Evolutionary conservation across 805 yeast species (phyloP).

Genomic region (Novakomyces olei): DNA sequence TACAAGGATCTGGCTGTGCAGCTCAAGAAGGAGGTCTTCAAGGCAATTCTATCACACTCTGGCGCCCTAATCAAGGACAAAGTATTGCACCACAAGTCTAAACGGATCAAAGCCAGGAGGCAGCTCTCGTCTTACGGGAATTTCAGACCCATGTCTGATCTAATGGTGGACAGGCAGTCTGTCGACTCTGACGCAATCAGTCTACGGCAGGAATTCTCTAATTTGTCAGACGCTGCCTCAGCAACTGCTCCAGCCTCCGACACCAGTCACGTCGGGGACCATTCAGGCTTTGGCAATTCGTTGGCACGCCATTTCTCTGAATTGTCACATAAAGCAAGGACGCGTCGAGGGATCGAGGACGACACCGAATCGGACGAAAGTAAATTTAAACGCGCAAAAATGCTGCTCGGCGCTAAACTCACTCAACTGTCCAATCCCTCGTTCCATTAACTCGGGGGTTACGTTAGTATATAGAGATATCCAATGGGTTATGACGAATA

Average conservation of each 20-base stretch:
- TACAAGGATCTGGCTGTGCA: slow-evolving; percentile 40
- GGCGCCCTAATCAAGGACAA: slow-evolving; percentile 68
- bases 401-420: not conserved
- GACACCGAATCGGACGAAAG: not conserved
- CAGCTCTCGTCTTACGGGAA: slow-evolving; percentile 18
- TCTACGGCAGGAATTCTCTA: too few species aligned
- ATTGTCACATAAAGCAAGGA: not conserved
- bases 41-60: slow-evolving; percentile 23
- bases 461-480: too few species aligned
- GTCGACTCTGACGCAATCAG: too few species aligned
- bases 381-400: not conserved
- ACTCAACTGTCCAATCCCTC: too few species aligned
- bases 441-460: too few species aligned
- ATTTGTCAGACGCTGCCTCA: too few species aligned
- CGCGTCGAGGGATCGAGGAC: not conserved
- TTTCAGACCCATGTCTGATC: slow-evolving; percentile 16
- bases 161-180: too few species aligned
- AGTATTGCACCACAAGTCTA: slow-evolving; percentile 20
- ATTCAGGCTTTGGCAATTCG: not conserved
- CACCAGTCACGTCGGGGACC: too few species aligned
- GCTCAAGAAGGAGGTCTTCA: slow-evolving; percentile 29
- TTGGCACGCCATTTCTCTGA: not conserved
- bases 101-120: slow-evolving; percentile 10
- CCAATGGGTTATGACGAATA: too few species aligned
- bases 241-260: too few species aligned